Percentiles rank a stretch among this genome's conserved stretches.
Conservation (phyloP, 2,329 filamentous ascomycete genomes). For the Xylariaceae sp. region DNA sequence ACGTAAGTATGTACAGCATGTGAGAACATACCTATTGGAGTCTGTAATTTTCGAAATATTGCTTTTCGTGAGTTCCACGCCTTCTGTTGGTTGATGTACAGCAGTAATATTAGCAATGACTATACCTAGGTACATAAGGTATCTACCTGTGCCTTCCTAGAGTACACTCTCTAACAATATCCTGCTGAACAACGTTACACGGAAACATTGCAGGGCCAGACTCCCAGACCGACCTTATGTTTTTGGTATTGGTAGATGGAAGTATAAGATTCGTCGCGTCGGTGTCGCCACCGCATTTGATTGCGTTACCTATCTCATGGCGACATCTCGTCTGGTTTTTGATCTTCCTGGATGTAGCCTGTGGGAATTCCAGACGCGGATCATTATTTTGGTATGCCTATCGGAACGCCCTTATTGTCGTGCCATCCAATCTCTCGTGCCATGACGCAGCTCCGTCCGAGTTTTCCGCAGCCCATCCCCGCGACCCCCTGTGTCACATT, state of each 20-base stretch:
- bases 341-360: constrained; percentile 1
- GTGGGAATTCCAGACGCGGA: constrained; percentile 26
- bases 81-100: too few species aligned
- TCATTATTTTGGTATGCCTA: constrained; percentile 28
- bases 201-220: background rate
- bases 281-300: background rate
- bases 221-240: too few species aligned
- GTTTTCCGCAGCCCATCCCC: constrained; percentile 14
- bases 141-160: background rate
- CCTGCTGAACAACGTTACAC: background rate
- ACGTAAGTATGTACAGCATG: too few species aligned
- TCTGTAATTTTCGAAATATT: too few species aligned
- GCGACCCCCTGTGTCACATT: constrained; percentile 26
- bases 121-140: too few species aligned
- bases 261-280: background rate
- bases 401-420: constrained; percentile 27
- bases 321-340: constrained; percentile 1
- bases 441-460: constrained; percentile 23
- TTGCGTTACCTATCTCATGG: constrained; percentile 1
- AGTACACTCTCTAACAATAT: background rate
- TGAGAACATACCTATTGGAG: too few species aligned
- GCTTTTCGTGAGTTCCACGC: constrained; percentile 1
- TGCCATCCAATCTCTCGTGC: constrained; percentile 19
- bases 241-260: too few species aligned
- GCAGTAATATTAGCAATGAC: too few species aligned